A percentile compares a stretch with the other conserved stretches of the same genome.
These are phyloP conservation scores for Nicotiana sylvestris DNA, from an alignment of 257 asterid species.

Conservation along the genomic window DNA sequence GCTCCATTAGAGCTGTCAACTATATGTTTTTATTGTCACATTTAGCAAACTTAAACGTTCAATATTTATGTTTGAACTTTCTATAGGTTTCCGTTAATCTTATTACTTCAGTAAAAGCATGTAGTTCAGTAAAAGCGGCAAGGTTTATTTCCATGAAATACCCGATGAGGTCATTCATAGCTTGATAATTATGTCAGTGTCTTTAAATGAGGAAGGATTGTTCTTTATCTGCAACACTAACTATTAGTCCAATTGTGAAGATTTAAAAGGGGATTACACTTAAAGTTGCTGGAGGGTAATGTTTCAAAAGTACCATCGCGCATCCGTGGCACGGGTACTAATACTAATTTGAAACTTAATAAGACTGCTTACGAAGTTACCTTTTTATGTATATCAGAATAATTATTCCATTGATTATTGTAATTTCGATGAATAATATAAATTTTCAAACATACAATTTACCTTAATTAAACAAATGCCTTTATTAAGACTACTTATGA, in stretches of 20 bases:
- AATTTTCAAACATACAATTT: no score
- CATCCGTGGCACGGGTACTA: not conserved
- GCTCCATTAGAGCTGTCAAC: not conserved
- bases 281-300: no score
- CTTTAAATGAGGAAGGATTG: no score
- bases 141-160: conserved; percentile 26
- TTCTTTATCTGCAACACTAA: no score
- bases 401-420: not conserved
- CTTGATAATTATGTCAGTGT: no score
- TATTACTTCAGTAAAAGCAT: not conserved
- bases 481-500: not conserved
- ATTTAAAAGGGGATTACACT: no score
- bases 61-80: not conserved
- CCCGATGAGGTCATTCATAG: no score
- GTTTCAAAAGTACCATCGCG: no score
- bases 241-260: no score
- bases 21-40: not conserved
- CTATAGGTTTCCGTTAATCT: not conserved
- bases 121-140: not conserved
- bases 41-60: not conserved
- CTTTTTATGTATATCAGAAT: not conserved
- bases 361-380: not conserved
- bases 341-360: no score
- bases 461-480: no score
- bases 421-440: not conserved